Base-by-base conservation (phyloP, 2,329 filamentous ascomycete species). In the Phialocephala sp. region DNA sequence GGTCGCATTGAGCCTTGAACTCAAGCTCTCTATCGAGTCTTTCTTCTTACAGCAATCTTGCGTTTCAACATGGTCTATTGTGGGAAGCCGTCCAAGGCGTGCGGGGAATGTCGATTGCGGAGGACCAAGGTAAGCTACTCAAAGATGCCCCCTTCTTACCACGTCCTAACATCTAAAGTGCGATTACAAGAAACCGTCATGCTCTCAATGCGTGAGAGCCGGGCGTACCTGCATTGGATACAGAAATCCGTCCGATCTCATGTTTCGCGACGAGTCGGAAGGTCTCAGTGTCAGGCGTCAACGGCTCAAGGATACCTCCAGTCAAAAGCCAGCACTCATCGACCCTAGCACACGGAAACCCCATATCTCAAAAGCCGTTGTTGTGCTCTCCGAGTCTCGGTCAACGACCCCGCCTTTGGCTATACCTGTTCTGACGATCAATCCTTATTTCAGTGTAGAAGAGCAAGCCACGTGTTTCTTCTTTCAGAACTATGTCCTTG, bases 221-320 rank as follows among this genome's bases (percentile, higher is more conserved):
- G 79, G 82, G 60, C 80, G 83, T 59, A 68, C 76, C 73, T 87
- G 84, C 62, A 83, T 83, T 41, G 84, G 84, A 65, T 87, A 87
- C 70, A 77, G 84, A 65, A 85, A 86, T 70, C 77, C 84, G 50
- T 79, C 84, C 59, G 84, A 86, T 69, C 80, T 86, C 68, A 85
- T 86, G 81, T 86, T 87, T 69, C 81, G 84, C 43, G 83, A 87
- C 72, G 83, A 87, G 73, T 86, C 83, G 66, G 57, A 66, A 50
- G 58, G 58, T 24, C 61, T 71, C n/a, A 62, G 45, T 35, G 67
- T 56, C 0, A 70, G 65, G 54, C 60, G 63, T 4, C 57, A 66
- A 41, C 59, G 61, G 18, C 24, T 20, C 5, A 70, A 63, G 54
- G 66, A 66, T 1, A 45, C 57, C 12, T 20, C 54, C n/a, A 45